Evolutionary conservation across 2,329 filamentous ascomycete species (phyloP), one percentile per base, ranked within the genome.

Genomic region (Ploettnerulaceae sp.): DNA sequence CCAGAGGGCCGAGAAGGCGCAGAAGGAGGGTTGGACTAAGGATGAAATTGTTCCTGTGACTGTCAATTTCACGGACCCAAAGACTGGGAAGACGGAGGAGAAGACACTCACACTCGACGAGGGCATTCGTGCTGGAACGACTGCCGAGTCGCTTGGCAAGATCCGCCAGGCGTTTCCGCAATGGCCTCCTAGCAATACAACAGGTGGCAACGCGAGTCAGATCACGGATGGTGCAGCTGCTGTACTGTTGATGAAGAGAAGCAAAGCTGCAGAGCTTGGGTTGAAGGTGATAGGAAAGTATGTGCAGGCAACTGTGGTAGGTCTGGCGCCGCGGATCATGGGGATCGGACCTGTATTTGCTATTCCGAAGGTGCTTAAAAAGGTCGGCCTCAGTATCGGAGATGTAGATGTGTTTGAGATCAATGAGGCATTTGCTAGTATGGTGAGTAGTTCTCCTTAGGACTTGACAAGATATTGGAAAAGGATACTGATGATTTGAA

Each of bases 371-470:
- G 88, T 88, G 5, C 80, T 95, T 42, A 77, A 85, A 63, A 89
- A 91, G 66, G 87, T 89, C 1, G 89, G 89, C 49, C 79, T 97
- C 59, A 73, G 72, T 64, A 85, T 82, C 67, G 82, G 91, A 44
- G 90, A 96, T 57, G 88, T 97, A 29, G 91, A 97, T 66, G 89
- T 97, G 63, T 96, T 79, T 65, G 91, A 97, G 78, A 95, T 97
- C 75, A 97, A 97, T 75, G 91, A 97, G 78, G 91, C 91, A 1
- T 97, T 97, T 68, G 91, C 91, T 34, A 91, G 86, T 48, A 97
- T 97, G 88, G 82, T 55, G 89, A 95, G 77, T 94, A n/a, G 26
- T 7, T 5, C n/a, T n/a, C 29, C 20, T 14, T 7, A 17, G 32
- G 4, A 3, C 15, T 7, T 21, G 18, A 25, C 9, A n/a, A 25